Percentiles rank a stretch among this genome's conserved stretches.
These are phyloP conservation scores for Trypanosoma grayi DNA, from an alignment of 208 protist genomes.

Conservation along the genomic window DNA sequence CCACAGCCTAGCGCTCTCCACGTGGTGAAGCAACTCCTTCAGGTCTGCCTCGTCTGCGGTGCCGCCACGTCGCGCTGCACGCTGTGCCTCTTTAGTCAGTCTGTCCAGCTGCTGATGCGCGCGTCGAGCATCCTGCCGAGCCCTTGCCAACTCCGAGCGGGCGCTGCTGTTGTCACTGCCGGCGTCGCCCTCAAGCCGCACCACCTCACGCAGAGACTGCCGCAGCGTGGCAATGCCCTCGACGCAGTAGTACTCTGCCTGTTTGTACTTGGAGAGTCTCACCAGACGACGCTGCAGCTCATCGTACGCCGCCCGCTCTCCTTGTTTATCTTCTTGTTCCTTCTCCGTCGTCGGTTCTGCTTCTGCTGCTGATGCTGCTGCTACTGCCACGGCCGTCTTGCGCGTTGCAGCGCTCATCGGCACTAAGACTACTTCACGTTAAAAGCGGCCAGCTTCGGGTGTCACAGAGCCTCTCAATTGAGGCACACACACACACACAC, in stretches of 20 bases:
- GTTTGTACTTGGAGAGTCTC: slow-evolving; percentile 45
- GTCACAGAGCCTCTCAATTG: no score
- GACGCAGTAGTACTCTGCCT: slow-evolving; percentile 46
- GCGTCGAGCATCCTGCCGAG: slow-evolving; percentile 21
- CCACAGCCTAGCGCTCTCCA: slow-evolving; percentile 43
- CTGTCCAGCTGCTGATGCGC: slow-evolving; percentile 28
- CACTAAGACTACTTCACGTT: no score
- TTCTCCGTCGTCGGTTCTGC: not conserved
- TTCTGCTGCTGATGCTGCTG: no score
- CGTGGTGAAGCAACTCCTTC: slow-evolving; percentile 29
- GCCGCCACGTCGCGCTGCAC: slow-evolving; percentile 10
- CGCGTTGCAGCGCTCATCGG: no score
- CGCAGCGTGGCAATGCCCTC: slow-evolving; percentile 49
- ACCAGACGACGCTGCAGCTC: slow-evolving; percentile 23
- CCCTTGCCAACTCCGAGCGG: not conserved
- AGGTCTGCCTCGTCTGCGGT: slow-evolving; percentile 16
- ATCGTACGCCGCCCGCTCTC: not conserved
- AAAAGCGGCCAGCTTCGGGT: no score
- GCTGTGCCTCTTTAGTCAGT: slow-evolving; percentile 36
- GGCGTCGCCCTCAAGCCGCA: slow-evolving; percentile 1
- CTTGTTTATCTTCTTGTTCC: not conserved
- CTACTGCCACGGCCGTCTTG: no score
- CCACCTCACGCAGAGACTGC: slow-evolving; percentile 20
- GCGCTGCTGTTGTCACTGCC: not conserved
- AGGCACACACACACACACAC: no score